Base-by-base conservation (phyloP, 805 yeast genomes). In the Lipomyces yamadae region DNA sequence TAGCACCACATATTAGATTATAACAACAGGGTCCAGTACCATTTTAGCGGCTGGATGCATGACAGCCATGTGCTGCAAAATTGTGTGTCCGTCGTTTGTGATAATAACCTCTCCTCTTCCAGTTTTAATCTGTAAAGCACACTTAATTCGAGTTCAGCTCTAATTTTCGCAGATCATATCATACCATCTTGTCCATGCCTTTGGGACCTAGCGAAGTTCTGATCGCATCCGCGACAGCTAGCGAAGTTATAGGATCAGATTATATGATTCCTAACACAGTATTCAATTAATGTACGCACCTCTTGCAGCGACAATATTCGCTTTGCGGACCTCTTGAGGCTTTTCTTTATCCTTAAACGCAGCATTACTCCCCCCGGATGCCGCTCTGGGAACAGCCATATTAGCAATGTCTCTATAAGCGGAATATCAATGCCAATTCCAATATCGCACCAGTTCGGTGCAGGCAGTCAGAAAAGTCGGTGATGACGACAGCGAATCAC, bases 1-100 rank as follows among this genome's bases (percentile, higher is more conserved):
- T 29, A 58, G 50, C 45, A 39, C 29, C 34, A 62, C 18, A 56
- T 30, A 4, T 2, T 34, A 10, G 35, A 18, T 35, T 13, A 57
- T 50, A 30, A 4, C 32, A 63, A 11, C 35, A 8, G 5, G n/a
- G 13, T 35, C 37, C 15, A 3, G n/a, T 70, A 65, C 69, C 98
- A 95, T 95, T 76, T 92, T 89, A 0, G 99, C 99, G 1, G 97
- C 99, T 1, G 99, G 99, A 77, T 95, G 99, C 77, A 95, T 84
- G 60, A 95, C 96, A 1, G 99, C 98, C 98, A 95, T 95, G 78
- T 95, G 98, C 74, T 91, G 88, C 73, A 94, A 82, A 73, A 95
- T 95, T 2, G 99, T 95, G 79, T 96, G 98, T 42, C 99, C 99
- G 80, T 95, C 99, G 78, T 95, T 95, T 70, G 98, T 92, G 73